A percentile compares a stretch with the other conserved stretches of the same genome.
Conservation (phyloP, 2,329 filamentous ascomycete genomes). For the Talaromyces sp. region DNA sequence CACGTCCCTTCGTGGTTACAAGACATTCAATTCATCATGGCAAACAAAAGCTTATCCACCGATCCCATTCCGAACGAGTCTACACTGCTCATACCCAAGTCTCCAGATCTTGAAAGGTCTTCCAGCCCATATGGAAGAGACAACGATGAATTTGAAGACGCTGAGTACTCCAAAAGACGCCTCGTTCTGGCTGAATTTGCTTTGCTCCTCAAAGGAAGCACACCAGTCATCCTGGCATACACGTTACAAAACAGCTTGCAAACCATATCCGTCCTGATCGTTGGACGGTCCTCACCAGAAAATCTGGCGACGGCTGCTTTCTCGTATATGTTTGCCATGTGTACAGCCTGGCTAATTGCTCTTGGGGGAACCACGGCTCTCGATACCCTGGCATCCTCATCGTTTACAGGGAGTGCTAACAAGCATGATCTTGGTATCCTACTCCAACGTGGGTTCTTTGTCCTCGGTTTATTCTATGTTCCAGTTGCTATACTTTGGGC, state of each 20-base stretch:
- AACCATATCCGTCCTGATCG: conserved; percentile 76
- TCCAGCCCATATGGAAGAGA: conserved; percentile 11
- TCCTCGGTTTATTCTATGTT: conserved; percentile 69
- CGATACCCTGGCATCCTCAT: conserved; percentile 78
- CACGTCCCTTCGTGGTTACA: too few relatives aligned
- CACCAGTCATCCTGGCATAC: conserved; percentile 81
- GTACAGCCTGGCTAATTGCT: conserved; percentile 80
- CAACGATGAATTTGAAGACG: conserved; percentile 11
- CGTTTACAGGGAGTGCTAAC: conserved; percentile 76
- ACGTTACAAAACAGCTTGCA: conserved; percentile 82
- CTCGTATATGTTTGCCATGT: conserved; percentile 92
- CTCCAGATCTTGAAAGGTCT: conserved; percentile 18
- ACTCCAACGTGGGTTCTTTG: conserved; percentile 70
- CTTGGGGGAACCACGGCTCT: conserved; percentile 82
- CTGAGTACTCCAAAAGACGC: conserved; percentile 31
- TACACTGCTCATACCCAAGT: conserved; percentile 29
- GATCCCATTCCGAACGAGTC: conserved; percentile 23
- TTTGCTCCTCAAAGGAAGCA: conserved; percentile 64
- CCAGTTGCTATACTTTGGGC: conserved; percentile 72
- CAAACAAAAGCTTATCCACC: not conserved
- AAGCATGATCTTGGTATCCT: conserved; percentile 75
- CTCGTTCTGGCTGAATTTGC: conserved; percentile 59
- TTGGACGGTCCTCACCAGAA: conserved; percentile 74
- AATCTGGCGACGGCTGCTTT: conserved; percentile 79
- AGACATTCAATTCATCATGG: not conserved